phyloP scores from a whole-genome alignment of 257 asterid genomes.

The Capsicum rhomboideum region DNA sequence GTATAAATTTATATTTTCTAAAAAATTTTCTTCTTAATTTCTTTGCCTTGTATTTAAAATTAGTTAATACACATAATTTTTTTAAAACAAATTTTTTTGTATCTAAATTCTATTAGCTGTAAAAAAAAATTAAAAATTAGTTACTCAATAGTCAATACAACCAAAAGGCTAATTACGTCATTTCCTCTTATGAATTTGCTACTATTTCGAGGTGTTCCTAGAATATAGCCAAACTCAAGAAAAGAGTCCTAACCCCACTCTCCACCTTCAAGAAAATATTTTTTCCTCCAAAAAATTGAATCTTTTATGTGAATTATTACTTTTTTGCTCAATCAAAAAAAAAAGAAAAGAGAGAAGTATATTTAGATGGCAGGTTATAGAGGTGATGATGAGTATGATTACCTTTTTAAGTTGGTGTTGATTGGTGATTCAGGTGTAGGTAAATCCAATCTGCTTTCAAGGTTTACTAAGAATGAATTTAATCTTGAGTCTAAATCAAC shows the following conservation, averaged over 20 bases:
- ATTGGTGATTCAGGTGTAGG: constrained; percentile 79
- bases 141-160: no score
- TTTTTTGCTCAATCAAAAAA: background rate
- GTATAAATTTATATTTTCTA: no score
- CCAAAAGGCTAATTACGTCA: background rate
- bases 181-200: background rate
- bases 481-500: constrained; percentile 59
- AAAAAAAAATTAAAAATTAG: no score
- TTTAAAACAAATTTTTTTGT: no score
- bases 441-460: constrained; percentile 56
- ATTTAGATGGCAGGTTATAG: constrained; percentile 40
- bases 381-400: constrained; percentile 57
- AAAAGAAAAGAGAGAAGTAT: background rate
- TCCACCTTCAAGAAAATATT: background rate
- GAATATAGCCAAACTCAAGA: constrained; percentile 34
- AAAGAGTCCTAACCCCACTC: constrained; percentile 17
- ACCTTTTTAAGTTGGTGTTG: constrained; percentile 50
- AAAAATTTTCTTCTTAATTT: no score
- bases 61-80: no score
- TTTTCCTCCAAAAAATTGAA: background rate
- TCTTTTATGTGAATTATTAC: background rate
- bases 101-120: no score
- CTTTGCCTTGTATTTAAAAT: no score
- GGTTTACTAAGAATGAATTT: constrained; percentile 64
- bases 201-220: constrained; percentile 1